Conservation (phyloP, 2,329 filamentous ascomycete genomes). For the Trichophyton schoenleinii region DNA sequence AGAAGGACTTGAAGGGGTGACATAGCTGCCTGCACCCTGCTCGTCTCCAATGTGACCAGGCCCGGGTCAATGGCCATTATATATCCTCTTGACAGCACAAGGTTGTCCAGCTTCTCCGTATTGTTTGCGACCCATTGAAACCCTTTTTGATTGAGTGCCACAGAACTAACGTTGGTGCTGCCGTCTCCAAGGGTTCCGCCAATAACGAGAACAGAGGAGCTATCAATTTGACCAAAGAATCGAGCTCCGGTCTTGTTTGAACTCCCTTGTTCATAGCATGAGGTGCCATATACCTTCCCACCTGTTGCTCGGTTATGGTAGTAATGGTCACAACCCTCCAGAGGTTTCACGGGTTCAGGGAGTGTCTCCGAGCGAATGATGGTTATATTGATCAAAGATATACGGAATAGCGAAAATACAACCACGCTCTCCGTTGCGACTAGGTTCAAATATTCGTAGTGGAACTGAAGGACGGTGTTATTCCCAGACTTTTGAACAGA, state of each 20-base stretch:
- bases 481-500: constrained; percentile 2
- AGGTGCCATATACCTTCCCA: constrained; percentile 7
- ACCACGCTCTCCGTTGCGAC: constrained; percentile 2
- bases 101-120: constrained; percentile 4
- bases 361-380: constrained; percentile 11
- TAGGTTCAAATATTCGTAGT: constrained; percentile 9
- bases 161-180: constrained; percentile 7
- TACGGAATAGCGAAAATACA: constrained; percentile 7
- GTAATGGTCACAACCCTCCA: constrained; percentile 7
- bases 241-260: constrained; percentile 7
- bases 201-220: constrained; percentile 9
- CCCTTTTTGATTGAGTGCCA: constrained; percentile 9
- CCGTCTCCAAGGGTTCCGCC: constrained; percentile 9
- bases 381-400: constrained; percentile 10
- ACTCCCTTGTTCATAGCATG: constrained; percentile 4
- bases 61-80: constrained; percentile 8
- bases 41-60: constrained; percentile 7
- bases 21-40: constrained; percentile 8
- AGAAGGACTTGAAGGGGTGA: constrained; percentile 10
- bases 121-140: constrained; percentile 10
- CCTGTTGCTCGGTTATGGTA: constrained; percentile 10
- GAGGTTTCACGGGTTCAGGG: constrained; percentile 9
- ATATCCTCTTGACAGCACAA: constrained; percentile 10
- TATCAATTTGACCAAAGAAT: constrained; percentile 10
- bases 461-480: constrained; percentile 7